Base-by-base conservation (phyloP, 1,284 basidiomycete genomes). In the Cryptococcus sp. region DNA sequence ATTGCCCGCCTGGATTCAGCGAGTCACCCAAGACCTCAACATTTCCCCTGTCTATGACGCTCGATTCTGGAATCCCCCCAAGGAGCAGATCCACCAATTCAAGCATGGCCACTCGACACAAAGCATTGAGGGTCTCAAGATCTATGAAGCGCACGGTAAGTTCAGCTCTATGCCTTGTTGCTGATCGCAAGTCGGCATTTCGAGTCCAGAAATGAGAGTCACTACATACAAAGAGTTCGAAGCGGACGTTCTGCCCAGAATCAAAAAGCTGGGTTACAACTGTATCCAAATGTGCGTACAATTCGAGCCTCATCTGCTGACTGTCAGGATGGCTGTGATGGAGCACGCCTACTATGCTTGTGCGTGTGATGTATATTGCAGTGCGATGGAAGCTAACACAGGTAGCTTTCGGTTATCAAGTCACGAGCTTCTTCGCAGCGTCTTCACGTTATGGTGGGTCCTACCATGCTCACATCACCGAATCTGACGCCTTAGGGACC, bases 301-400 rank as follows among this genome's bases (percentile, higher is more conserved):
- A n/a, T n/a, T 19, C 13, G 11, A 21, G 3, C 31, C 3, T 2
- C 3, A 2, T 7, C 18, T 7, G 49, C 56, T 66, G 54, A 68
- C 45, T 5, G 3, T 7, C 54, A 76, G 74, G 73, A 96, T 96
- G 92, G 92, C 89, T 5, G 80, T 97, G 60, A 93, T 97, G 89
- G 92, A 98, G 72, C 94, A 98, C 66, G 89, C 93, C 3, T 98
- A 98, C 76, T 98, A 98, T 76, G 94, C 94, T 57, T 94, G 89
- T 91, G 60, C 66, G 87, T 77, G 1, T 28, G 28, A 28, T 11
- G 11, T 11, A 4, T 14, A 11, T n/a, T 31, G 2, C 9, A 14
- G 4, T n/a, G 19, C 23, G 7, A 49, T 24, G 31, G 46, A 22
- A 32, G 52, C 58, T 55, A 18, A 53, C 51, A 53, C 51, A 42